These are phyloP conservation scores for Aspergillus tanneri DNA, from an alignment of 2,329 filamentous ascomycete genomes.

Conservation along the genomic window DNA sequence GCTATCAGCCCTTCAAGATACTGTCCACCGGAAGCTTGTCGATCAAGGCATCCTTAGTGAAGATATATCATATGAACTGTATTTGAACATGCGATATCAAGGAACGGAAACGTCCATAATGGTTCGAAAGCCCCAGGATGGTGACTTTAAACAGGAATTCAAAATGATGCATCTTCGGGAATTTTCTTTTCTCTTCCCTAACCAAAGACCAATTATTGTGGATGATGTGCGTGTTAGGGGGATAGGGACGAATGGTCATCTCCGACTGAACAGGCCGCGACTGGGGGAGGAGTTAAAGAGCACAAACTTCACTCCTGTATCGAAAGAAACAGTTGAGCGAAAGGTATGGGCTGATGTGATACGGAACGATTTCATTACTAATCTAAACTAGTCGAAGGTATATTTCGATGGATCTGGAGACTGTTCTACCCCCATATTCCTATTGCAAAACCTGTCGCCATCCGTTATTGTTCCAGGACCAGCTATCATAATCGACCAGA, in stretches of 20 bases:
- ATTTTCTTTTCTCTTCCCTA: slow-evolving; percentile 39
- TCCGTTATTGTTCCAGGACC: slow-evolving; percentile 30
- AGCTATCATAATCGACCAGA: slow-evolving; percentile 23
- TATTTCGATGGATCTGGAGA: slow-evolving; percentile 31
- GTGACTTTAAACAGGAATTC: slow-evolving; percentile 42
- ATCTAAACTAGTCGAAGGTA: slow-evolving; percentile 13
- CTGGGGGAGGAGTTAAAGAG: slow-evolving; percentile 16
- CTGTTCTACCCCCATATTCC: slow-evolving; percentile 29
- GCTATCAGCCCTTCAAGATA: slow-evolving; percentile 31
- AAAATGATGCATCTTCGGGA: slow-evolving; percentile 41
- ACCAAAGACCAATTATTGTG: slow-evolving; percentile 37
- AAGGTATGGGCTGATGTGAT: not conserved
- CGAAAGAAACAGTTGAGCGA: not conserved
- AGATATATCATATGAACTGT: slow-evolving; percentile 36
- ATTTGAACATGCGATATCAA: slow-evolving; percentile 46
- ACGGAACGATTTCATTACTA: not conserved
- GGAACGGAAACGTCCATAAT: slow-evolving; percentile 48
- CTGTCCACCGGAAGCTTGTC: slow-evolving; percentile 31
- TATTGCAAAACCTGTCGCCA: slow-evolving; percentile 23
- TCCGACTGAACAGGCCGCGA: slow-evolving; percentile 16
- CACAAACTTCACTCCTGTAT: not conserved
- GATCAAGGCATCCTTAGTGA: slow-evolving; percentile 40
- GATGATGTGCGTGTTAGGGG: slow-evolving; percentile 40
- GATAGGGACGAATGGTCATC: slow-evolving; percentile 22
- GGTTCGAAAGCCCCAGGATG: slow-evolving; percentile 37